Evolutionary conservation across 2,329 filamentous ascomycete species (phyloP), one percentile per base, ranked within the genome.

Genomic region (Seiridium unicorne): DNA sequence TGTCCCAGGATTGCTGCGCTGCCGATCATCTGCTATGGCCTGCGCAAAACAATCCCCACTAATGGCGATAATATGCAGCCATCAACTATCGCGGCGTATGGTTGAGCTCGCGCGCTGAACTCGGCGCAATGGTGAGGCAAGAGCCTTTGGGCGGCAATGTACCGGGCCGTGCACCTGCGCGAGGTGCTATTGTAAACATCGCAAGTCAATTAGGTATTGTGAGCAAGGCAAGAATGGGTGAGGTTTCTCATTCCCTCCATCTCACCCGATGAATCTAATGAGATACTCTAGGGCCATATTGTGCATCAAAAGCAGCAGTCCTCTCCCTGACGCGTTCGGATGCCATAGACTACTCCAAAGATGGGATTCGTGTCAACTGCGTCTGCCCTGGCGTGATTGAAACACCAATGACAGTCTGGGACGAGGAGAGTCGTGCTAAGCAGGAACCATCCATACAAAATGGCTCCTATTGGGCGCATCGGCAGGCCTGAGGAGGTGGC

Each of bases 261-360:
- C 18, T 5, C 18, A 18, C 13, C 26, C 11, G 31, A 13, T 34
- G 49, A 35, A 36, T 8, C 5, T 35, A 40, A 5, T 36, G 10
- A 9, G 11, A 7, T 34, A n/a, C n/a, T 6, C 35, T 38, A 55
- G 82, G 82, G 10, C 77, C 81, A 1, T 87, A 86, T 62, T 85
- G 81, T 57, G 81, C 79, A 0, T 84, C 82, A 3, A 87, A 87
- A 62, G 79, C 83, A 10, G 84, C 84, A 0, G 77, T 87, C 2
- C 81, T 87, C 54, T 81, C 79, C 26, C 79, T 87, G 79, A 87
- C 84, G 0, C 74, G 79, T 5, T 75, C 81, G 0, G 83, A 84
- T 63, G 83, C 82, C 1, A 84, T 85, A 26, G 80, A 86, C 64
- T 85, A 86, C 65, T 81, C 83, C 0, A 59, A 58, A 31, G 72